Evolutionary conservation across 176 grass and related monocot genomes (phyloP).

Genomic region (Zea mays): Zm-B73-REFERENCE-NAM-5.0 NC_050100.1:16811001-16811500

Average conservation of each 20-base stretch:
- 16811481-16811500: constrained; percentile 16
- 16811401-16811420: constrained; percentile 96
- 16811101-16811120: too few species aligned
- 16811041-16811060: too few species aligned
- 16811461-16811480: constrained; percentile 85
- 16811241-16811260: constrained; percentile 39
- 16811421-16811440: constrained; percentile 96
- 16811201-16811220: too few species aligned
- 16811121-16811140: too few species aligned
- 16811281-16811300: constrained; percentile 38
- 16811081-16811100: too few species aligned
- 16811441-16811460: constrained; percentile 85
- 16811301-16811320: constrained; percentile 22
- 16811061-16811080: too few species aligned
- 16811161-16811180: too few species aligned
- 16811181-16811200: too few species aligned
- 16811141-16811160: too few species aligned
- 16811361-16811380: constrained; percentile 26
- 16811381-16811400: constrained; percentile 62
- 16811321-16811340: constrained; percentile 2
- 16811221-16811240: constrained; percentile 46
- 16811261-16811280: constrained; percentile 38
- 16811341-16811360: neutral
- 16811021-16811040: too few species aligned
- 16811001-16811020: too few species aligned